Evolutionary conservation across 805 yeast species (phyloP).

Genomic region (Nematodospora valgi): DNA sequence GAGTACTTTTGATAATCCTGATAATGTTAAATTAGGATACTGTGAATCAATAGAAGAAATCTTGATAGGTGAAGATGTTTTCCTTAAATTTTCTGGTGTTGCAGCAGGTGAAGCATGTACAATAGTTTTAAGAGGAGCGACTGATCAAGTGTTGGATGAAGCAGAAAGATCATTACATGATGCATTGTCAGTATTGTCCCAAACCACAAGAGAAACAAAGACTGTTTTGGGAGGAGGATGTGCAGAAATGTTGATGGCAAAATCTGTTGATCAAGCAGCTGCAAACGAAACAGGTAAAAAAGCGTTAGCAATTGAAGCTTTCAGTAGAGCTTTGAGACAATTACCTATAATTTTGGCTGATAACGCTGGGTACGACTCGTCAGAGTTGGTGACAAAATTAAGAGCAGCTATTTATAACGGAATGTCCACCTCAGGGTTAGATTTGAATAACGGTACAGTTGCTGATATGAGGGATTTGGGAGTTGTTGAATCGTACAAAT

Average conservation of each 20-base stretch:
- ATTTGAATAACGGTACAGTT: conserved; percentile 75
- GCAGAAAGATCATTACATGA: conserved; percentile 71
- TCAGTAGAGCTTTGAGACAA: conserved; percentile 90
- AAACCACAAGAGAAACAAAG: conserved; percentile 88
- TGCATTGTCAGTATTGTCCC: conserved; percentile 91
- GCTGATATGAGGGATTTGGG: conserved; percentile 96
- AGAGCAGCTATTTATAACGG: conserved; percentile 92
- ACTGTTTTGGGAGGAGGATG: conserved; percentile 95
- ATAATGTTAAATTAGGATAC: conserved; percentile 76
- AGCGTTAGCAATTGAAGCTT: conserved; percentile 90
- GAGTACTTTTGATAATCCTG: conserved; percentile 93
- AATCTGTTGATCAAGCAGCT: conserved; percentile 90
- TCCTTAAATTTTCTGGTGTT: conserved; percentile 93
- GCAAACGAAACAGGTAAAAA: conserved; percentile 91
- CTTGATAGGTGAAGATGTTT: conserved; percentile 86
- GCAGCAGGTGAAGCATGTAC: conserved; percentile 96
- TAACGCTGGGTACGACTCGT: conserved; percentile 94
- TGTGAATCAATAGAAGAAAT: conserved; percentile 91
- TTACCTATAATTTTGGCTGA: conserved; percentile 94
- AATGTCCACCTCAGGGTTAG: conserved; percentile 86
- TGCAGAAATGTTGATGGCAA: conserved; percentile 87
- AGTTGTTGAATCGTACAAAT: conserved; percentile 86
- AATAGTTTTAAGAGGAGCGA: conserved; percentile 71
- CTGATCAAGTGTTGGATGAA: conserved; percentile 45
- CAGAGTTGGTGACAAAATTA: conserved; percentile 85